These are phyloP conservation scores for Astragalus glycyphyllos DNA, from an alignment of 306 rosid genomes.

Conservation along the genomic window DNA sequence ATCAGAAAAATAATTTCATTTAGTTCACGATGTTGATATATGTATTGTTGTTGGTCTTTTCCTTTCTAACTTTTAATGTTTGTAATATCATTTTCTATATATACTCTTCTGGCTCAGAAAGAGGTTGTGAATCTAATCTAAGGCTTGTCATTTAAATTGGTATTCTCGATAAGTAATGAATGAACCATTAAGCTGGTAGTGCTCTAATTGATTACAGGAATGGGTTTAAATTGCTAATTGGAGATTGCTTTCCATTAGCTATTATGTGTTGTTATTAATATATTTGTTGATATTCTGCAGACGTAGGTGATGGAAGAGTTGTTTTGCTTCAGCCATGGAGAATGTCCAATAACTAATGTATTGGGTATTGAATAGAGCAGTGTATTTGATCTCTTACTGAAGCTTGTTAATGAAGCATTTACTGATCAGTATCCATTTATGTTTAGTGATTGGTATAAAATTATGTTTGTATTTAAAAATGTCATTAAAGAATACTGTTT, in stretches of 20 bases:
- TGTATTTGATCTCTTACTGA: no score
- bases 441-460: no score
- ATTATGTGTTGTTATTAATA: background rate
- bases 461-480: no score
- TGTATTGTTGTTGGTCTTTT: background rate
- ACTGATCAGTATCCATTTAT: no score
- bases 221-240: background rate
- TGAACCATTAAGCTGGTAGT: background rate
- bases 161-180: slow-evolving; percentile 1
- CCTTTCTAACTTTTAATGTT: background rate
- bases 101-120: background rate
- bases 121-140: background rate
- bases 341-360: no score
- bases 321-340: no score
- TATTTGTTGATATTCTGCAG: slow-evolving; percentile 18
- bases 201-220: background rate
- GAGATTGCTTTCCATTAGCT: background rate
- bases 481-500: no score
- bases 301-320: background rate
- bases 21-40: background rate
- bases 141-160: slow-evolving; percentile 4
- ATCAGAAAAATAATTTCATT: background rate
- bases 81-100: background rate
- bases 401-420: no score
- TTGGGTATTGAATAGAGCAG: no score